Evolutionary conservation across 805 yeast species (phyloP), one percentile per base, ranked within the genome.

Genomic region (Tetrapisispora nanseiensis): DNA sequence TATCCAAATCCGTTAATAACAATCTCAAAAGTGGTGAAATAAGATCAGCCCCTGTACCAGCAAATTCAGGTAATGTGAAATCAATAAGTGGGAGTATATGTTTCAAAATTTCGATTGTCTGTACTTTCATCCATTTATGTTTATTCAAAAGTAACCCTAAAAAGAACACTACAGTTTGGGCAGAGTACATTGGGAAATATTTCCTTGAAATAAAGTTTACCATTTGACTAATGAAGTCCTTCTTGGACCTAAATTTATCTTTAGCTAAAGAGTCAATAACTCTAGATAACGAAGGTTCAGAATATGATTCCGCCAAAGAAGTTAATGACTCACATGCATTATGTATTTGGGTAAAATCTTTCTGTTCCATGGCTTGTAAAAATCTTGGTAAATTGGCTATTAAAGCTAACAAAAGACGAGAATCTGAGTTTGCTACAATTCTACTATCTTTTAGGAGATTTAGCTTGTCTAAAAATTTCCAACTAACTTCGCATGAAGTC

Each of bases 21-120:
- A 92, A 67, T 42, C 97, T 70, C 50, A 92, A 67, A 39, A 94
- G 67, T 2, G 99, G 98, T 1, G 95, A 82, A 6, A 92, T 85
- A 41, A 92, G 67, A 56, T 92, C 98, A 0, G 98, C 97, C 4
- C 98, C 98, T 30, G 86, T 81, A 2, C 95, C 94, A 23, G 75
- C 71, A 56, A 87, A 87, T 52, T 82, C 95, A 16, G 82, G 85
- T 29, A 81, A 67, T 35, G 76, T 78, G 41, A 89, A 66, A 54
- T 92, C 89, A 13, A 87, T 80, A 45, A 75, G 68, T 1, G 95
- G 89, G 47, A 94, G 73, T 7, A 92, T 60, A 37, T 78, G 75
- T 52, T 82, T 80, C 49, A 92, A 69, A 2, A 87, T 62, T 40
- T 77, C 81, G 76, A 94, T 71, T 0, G 92, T 76, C 59, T 90